A percentile compares a stretch with the other conserved stretches of the same genome.
Conservation (phyloP, 2,329 filamentous ascomycete species). For the Elsinoe arachidis region DNA sequence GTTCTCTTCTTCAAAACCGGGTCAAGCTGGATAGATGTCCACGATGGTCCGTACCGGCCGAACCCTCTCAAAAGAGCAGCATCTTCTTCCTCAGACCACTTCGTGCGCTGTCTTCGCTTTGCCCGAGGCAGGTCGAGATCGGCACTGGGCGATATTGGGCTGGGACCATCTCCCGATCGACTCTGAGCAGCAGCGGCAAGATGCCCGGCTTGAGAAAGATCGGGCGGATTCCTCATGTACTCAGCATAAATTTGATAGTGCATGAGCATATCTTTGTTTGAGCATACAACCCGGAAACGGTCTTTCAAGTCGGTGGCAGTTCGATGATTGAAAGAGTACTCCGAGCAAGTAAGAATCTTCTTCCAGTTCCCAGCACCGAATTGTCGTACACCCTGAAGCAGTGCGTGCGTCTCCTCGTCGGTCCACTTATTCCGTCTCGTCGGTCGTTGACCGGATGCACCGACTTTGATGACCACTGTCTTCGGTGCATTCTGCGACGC, state of each 20-base stretch:
- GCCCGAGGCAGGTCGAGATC: conserved; percentile 19
- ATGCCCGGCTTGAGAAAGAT: not conserved
- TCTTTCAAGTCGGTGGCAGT: conserved; percentile 58
- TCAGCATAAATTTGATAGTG: conserved; percentile 9
- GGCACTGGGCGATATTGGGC: not conserved
- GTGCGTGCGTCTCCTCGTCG: conserved; percentile 50
- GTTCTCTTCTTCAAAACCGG: conserved; percentile 42
- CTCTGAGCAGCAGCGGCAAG: conserved; percentile 1
- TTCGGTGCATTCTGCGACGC: conserved; percentile 29
- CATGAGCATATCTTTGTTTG: conserved; percentile 11
- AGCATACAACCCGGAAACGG: conserved; percentile 24
- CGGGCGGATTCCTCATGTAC: conserved; percentile 2
- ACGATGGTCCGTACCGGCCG: conserved; percentile 49
- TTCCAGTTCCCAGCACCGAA: conserved; percentile 60
- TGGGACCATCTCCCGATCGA: not conserved
- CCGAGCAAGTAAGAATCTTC: conserved; percentile 48
- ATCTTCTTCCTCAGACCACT: conserved; percentile 51
- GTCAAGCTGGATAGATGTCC: conserved; percentile 52
- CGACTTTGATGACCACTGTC: conserved; percentile 19
- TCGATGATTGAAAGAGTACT: conserved; percentile 49
- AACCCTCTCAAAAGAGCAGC: conserved; percentile 51
- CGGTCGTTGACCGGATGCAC: not conserved
- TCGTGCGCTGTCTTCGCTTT: conserved; percentile 45
- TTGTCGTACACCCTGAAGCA: conserved; percentile 50
- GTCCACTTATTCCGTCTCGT: conserved; percentile 46